Percentiles rank a stretch among this genome's conserved stretches.
These are phyloP conservation scores for Mortierella sp. DNA, from an alignment of 371 early-diverging fungal species.

Conservation along the genomic window DNA sequence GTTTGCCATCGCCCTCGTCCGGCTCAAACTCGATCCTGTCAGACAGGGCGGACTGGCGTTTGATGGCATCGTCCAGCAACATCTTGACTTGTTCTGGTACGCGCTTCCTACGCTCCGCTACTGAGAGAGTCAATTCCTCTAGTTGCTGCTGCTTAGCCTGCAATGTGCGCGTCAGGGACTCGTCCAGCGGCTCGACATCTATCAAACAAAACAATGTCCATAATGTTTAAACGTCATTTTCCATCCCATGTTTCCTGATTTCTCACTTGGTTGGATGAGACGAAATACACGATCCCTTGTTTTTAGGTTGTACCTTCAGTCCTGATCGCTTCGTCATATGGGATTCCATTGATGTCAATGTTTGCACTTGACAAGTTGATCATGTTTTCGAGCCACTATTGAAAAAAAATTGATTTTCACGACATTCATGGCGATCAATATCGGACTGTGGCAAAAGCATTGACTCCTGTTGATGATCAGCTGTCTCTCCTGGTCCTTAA, in stretches of 20 bases:
- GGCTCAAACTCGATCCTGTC: slow-evolving; percentile 47
- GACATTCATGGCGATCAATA: too few species aligned
- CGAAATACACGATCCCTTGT: too few species aligned
- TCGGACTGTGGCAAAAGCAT: too few species aligned
- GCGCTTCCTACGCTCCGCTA: slow-evolving; percentile 54
- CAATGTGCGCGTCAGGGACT: slow-evolving; percentile 27
- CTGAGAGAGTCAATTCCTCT: slow-evolving; percentile 46
- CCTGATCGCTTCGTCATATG: slow-evolving; percentile 42
- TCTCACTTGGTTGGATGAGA: too few species aligned
- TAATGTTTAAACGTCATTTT: too few species aligned
- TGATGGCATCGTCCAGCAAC: slow-evolving; percentile 50
- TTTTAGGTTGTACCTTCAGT: slow-evolving; percentile 28
- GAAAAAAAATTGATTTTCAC: background rate
- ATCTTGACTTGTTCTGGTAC: slow-evolving; percentile 56
- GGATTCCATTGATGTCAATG: slow-evolving; percentile 50
- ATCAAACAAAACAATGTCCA: background rate
- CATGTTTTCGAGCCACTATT: slow-evolving; percentile 47
- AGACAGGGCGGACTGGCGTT: slow-evolving; percentile 37
- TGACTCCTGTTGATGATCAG: too few species aligned
- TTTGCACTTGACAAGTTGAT: slow-evolving; percentile 34
- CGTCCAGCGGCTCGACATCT: slow-evolving; percentile 50
- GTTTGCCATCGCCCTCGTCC: slow-evolving; percentile 1
- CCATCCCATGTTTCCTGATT: too few species aligned
- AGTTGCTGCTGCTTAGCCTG: slow-evolving; percentile 33
- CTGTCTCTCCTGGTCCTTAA: background rate